Evolutionary conservation across 495 filamentous ascomycete genomes (phyloP), one percentile per base, ranked within the genome.

Genomic region (Aspergillus leporis): DNA sequence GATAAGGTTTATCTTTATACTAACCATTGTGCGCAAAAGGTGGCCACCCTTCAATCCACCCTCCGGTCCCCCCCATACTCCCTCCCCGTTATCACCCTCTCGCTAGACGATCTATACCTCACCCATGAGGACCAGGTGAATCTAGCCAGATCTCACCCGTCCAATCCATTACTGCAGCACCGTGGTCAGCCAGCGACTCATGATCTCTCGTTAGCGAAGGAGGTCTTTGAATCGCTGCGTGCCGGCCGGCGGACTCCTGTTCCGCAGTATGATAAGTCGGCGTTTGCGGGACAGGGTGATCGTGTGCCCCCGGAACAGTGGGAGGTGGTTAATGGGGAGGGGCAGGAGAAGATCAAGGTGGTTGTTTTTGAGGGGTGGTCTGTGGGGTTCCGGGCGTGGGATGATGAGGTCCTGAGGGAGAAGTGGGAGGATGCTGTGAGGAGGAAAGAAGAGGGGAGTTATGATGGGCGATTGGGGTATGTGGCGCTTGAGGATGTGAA

Each of bases 291-390:
- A 10, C 79, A 87, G 51, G 94, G 94, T 8, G 93, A 97, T 73
- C 88, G 92, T 18, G 72, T 83, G 3, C 83, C 85, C 0, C 69
- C 77, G 36, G 72, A 65, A 4, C 59, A 78, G 48, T 96, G 91
- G 90, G 65, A 79, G 48, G 67, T 68, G 1, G 83, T 90, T 23
- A 91, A 92, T 73, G 65, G 58, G 16, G 80, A 81, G 10, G 79
- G 72, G 1, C 72, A 78, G 52, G 58, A 74, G 14, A 76, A 71
- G 38, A 73, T 90, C 25, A 77, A 86, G 56, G 66, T 79, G 18
- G 78, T 97, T 1, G 83, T 98, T 46, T 87, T 98, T 56, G 93
- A 98, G 68, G 93, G 93, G 16, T 98, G 93, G 93, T 81, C 90
- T 72, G 87, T 96, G 32, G 93, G 92, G 1, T 97, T 98, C 74